Base-by-base conservation (phyloP, 768 basidiomycete genomes). In the Trametes villosa region DNA sequence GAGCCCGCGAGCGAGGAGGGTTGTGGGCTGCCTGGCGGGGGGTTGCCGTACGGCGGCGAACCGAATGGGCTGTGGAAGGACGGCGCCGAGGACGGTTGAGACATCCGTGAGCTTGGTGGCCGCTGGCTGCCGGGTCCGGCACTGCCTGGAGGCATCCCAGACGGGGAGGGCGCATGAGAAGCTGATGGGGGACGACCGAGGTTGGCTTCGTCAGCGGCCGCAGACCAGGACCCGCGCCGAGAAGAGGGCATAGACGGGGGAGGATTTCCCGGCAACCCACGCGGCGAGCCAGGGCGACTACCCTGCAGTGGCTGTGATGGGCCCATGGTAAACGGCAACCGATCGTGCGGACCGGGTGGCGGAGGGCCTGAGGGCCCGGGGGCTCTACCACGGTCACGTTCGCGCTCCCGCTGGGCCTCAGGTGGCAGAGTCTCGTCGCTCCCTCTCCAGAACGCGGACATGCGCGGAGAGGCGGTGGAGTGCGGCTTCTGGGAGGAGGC, bases 311-410 rank as follows among this genome's bases (percentile, higher is more conserved):
- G 61, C 50, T 68, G 65, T 29, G 67, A 55, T 34, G 73, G 65
- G 26, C 67, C 63, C 67, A 70, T 70, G 13, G 67, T 66, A 56
- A 73, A 70, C 8, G 73, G 71, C 8, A 68, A 44, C n/a, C 71
- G 71, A 22, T 75, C 74, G 34, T 71, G 70, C 17, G 66, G 62
- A 12, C 68, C 66, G 47, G 65, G 48, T 8, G 62, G 66, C 13
- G 65, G 61, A 46, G 70, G 68, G 30, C 67, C 67, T 34, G 64
- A 53, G 22, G 62, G 47, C 18, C 57, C 57, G 18, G 66, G 40
- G 30, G 53, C 55, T 58, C 57, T 65, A 15, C 62, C 66, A 34
- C 71, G 67, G 15, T 70, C 68, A 11, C 70, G 67, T 18, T 71
- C 70, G 7, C 63, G 64, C 18, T 66, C 63, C 18, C 66, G 56